These are phyloP conservation scores for Escallonia herrerae DNA, from an alignment of 129 eudicot species.

Conservation along the genomic window DNA sequence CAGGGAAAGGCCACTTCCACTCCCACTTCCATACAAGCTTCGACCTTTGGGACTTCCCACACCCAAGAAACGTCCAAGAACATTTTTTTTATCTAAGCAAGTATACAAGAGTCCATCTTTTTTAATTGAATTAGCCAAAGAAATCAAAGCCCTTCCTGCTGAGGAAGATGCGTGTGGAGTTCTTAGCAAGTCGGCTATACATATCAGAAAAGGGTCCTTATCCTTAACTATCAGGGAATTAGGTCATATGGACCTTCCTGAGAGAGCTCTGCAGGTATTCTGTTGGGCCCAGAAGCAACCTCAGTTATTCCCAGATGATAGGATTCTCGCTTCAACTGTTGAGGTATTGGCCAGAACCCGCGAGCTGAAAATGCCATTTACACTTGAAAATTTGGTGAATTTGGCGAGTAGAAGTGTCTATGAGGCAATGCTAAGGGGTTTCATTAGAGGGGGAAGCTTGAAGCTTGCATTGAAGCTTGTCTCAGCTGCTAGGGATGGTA, in stretches of 20 bases:
- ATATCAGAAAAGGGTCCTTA: conserved; percentile 75
- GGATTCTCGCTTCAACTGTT: conserved; percentile 73
- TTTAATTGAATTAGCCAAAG: conserved; percentile 64
- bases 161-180: conserved; percentile 59
- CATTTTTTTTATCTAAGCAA: conserved; percentile 29
- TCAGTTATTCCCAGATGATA: conserved; percentile 73
- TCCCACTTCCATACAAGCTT: conserved; percentile 65
- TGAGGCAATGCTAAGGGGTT: conserved; percentile 76
- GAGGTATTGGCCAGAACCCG: conserved; percentile 66
- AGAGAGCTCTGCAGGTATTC: conserved; percentile 63
- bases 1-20: conserved; percentile 76
- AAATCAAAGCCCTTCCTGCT: conserved; percentile 53
- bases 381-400: conserved; percentile 43
- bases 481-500: conserved; percentile 42
- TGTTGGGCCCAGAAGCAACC: conserved; percentile 86
- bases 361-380: conserved; percentile 50
- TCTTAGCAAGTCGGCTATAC: conserved; percentile 51
- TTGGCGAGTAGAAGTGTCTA: conserved; percentile 50
- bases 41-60: conserved; percentile 68
- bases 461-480: conserved; percentile 66
- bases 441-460: conserved; percentile 63
- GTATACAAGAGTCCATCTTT: conserved; percentile 66
- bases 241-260: conserved; percentile 87
- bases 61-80: conserved; percentile 36
- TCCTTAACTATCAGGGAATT: conserved; percentile 69